These are phyloP conservation scores for Stephania cephalantha DNA, from an alignment of 164 flowering plant species.

Conservation along the genomic window DNA sequence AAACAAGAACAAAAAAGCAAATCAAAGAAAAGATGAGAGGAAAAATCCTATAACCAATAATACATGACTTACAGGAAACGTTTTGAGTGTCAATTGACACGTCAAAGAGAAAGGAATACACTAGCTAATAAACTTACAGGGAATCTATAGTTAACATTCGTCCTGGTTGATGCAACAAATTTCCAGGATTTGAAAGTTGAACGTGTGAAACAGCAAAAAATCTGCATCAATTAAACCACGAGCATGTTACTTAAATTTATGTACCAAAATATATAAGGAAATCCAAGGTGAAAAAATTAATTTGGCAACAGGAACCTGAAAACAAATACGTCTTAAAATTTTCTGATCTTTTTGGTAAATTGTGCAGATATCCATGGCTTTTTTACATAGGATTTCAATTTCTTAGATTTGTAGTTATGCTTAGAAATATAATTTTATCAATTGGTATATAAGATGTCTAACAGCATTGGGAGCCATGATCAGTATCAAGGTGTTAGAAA, in stretches of 20 bases:
- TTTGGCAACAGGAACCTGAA: too few relatives aligned
- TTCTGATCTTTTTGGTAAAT: too few relatives aligned
- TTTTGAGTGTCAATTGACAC: not conserved
- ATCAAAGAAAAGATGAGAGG: not conserved
- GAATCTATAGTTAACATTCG: constrained; percentile 82
- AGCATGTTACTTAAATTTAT: not conserved
- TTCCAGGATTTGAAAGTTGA: constrained; percentile 80
- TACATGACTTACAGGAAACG: not conserved
- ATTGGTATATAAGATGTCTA: too few relatives aligned
- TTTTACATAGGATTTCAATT: too few relatives aligned
- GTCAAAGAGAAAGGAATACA: not conserved
- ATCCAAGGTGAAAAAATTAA: too few relatives aligned
- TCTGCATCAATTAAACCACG: constrained; percentile 34
- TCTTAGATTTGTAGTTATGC: too few relatives aligned
- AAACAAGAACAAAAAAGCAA: not conserved
- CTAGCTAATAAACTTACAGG: constrained; percentile 34
- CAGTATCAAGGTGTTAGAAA: too few relatives aligned
- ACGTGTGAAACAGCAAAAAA: constrained; percentile 68
- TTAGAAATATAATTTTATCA: too few relatives aligned
- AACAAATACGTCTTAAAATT: too few relatives aligned
- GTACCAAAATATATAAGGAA: not conserved
- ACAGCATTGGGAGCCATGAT: too few relatives aligned
- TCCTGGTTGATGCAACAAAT: constrained; percentile 75
- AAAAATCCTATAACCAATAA: not conserved
- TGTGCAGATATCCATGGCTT: too few relatives aligned